Conservation (phyloP, 1,139 yeast species). For the Yamadazyma sp. region DNA sequence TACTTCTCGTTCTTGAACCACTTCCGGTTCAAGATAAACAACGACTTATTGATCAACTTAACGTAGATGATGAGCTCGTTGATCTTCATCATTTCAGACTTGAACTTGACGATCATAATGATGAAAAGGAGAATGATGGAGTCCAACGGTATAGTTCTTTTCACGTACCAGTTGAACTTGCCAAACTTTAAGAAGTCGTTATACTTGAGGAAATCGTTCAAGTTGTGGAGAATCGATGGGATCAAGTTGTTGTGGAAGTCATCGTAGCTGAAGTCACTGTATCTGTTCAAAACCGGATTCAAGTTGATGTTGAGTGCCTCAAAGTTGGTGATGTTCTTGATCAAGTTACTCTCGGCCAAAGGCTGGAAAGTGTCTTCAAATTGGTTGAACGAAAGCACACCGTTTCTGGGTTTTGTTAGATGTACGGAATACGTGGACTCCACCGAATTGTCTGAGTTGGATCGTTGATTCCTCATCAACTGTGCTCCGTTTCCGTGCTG, state of each 20-base stretch:
- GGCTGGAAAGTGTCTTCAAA: conserved; percentile 46
- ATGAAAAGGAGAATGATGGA: conserved; percentile 56
- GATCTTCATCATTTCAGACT: conserved; percentile 40
- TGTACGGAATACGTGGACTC: conserved; percentile 16
- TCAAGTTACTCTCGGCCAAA: conserved; percentile 40
- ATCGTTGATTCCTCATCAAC: not conserved
- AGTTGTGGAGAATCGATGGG: conserved; percentile 58
- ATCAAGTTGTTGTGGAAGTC: conserved; percentile 53
- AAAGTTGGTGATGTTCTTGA: conserved; percentile 28
- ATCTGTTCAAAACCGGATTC: conserved; percentile 35
- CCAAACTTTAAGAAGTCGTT: conserved; percentile 51
- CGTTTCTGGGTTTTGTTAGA: conserved; percentile 22
- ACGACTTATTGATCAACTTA: conserved; percentile 42
- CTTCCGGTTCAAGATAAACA: conserved; percentile 44
- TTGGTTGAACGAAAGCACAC: conserved; percentile 33
- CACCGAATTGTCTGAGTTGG: conserved; percentile 1
- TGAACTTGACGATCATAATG: conserved; percentile 53
- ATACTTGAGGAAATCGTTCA: conserved; percentile 52
- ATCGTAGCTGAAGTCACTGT: conserved; percentile 43
- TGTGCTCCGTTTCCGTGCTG: too few relatives aligned
- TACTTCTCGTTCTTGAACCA: conserved; percentile 51
- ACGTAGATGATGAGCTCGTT: conserved; percentile 36
- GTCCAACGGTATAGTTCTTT: conserved; percentile 59
- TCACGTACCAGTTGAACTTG: conserved; percentile 59
- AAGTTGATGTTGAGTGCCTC: conserved; percentile 37